phyloP scores from a whole-genome alignment of 805 yeast species.

The Zygosaccharomyces lentus region DNA sequence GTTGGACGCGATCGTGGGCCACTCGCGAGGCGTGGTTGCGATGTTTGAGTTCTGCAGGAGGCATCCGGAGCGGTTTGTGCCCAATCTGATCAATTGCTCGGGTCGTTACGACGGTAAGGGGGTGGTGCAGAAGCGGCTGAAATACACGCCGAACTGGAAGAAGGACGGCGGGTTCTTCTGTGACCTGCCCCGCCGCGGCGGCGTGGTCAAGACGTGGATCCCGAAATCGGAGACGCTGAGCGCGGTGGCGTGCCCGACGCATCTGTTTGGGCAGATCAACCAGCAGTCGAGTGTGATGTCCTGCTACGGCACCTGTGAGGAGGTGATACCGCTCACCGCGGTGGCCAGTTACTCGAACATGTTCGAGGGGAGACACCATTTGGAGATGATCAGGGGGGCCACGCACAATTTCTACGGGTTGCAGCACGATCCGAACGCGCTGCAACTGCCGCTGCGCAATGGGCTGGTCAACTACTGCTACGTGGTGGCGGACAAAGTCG shows the following conservation, averaged over 20 bases:
- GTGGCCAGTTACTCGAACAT: constrained; percentile 53
- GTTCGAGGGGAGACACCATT: constrained; percentile 51
- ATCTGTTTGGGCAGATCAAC: constrained; percentile 40
- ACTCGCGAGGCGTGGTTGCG: constrained; percentile 76
- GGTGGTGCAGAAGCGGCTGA: constrained; percentile 39
- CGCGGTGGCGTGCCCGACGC: constrained; percentile 46
- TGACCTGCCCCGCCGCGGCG: constrained; percentile 49
- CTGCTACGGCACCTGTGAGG: constrained; percentile 68
- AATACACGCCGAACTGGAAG: constrained; percentile 38
- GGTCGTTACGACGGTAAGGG: constrained; percentile 60
- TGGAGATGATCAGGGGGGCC: constrained; percentile 59
- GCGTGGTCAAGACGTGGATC: constrained; percentile 40
- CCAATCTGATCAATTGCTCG: constrained; percentile 65
- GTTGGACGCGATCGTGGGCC: constrained; percentile 61
- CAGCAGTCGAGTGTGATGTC: constrained; percentile 52
- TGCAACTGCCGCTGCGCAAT: constrained; percentile 42
- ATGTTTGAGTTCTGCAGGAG: constrained; percentile 65
- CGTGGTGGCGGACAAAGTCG: constrained; percentile 34
- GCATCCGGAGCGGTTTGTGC: constrained; percentile 40
- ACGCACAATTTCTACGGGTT: constrained; percentile 77
- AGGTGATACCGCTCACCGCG: constrained; percentile 61
- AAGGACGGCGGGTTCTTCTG: constrained; percentile 40
- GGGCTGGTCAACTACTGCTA: constrained; percentile 51
- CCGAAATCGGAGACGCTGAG: constrained; percentile 49
- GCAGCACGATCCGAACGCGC: constrained; percentile 35